phyloP scores from a whole-genome alignment of 2,329 filamentous ascomycete species.

The Thyridium curvatum region DNA sequence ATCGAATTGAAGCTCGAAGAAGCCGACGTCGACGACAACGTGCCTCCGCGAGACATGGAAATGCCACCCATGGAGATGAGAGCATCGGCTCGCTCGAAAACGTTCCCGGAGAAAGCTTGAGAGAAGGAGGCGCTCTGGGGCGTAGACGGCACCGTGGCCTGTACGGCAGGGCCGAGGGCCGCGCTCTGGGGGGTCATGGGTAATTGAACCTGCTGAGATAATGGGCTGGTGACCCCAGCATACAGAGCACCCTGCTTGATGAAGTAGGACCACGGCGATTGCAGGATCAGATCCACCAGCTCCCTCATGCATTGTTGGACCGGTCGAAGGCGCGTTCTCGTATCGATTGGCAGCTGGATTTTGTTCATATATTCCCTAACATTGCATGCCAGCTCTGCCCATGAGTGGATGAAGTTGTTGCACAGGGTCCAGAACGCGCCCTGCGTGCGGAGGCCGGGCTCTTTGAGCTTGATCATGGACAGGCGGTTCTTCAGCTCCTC shows the following conservation, averaged over 20 bases:
- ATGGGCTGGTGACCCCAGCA: too few relatives aligned
- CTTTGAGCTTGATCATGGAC: slow-evolving; percentile 76
- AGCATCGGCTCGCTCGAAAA: slow-evolving; percentile 55
- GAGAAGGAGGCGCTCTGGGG: slow-evolving; percentile 53
- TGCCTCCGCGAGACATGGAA: slow-evolving; percentile 49
- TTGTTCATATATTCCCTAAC: slow-evolving; percentile 49
- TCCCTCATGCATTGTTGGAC: slow-evolving; percentile 81
- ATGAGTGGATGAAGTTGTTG: slow-evolving; percentile 66
- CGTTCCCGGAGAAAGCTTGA: slow-evolving; percentile 46
- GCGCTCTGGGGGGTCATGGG: slow-evolving; percentile 88
- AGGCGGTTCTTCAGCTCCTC: slow-evolving; percentile 68
- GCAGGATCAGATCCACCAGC: slow-evolving; percentile 63
- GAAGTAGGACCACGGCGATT: slow-evolving; percentile 49
- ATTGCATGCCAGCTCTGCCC: slow-evolving; percentile 57
- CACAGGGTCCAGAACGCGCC: slow-evolving; percentile 62
- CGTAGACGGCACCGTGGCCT: slow-evolving; percentile 78
- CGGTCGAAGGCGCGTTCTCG: slow-evolving; percentile 68
- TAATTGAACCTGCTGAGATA: slow-evolving; percentile 28
- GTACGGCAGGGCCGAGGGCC: slow-evolving; percentile 81
- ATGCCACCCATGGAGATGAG: slow-evolving; percentile 52
- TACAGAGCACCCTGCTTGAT: slow-evolving; percentile 7
- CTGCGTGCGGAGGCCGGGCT: slow-evolving; percentile 66
- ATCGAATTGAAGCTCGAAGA: slow-evolving; percentile 43
- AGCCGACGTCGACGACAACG: slow-evolving; percentile 56
- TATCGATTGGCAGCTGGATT: slow-evolving; percentile 55